phyloP scores from a whole-genome alignment of 495 filamentous ascomycete species.

The Clavariopsis aquatica region DNA sequence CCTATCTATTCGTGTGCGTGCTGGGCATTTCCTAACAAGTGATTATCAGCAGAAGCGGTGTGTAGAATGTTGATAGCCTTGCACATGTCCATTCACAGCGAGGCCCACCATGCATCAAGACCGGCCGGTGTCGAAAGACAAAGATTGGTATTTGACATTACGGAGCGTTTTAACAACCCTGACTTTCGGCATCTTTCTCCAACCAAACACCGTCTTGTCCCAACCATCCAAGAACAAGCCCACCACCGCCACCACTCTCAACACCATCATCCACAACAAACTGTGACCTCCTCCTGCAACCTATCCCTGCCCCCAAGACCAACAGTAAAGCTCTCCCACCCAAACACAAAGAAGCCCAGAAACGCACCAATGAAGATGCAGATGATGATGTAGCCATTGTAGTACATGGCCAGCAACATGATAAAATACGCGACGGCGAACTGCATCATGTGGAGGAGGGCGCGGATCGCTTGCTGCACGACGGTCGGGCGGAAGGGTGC shows the following conservation, averaged over 20 bases:
- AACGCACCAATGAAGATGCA: slow-evolving; percentile 57
- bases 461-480: slow-evolving; percentile 52
- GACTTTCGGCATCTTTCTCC: no score
- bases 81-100: no score
- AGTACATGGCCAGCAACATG: slow-evolving; percentile 55
- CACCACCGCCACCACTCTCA: not conserved
- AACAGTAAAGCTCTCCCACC: slow-evolving; percentile 35
- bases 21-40: no score
- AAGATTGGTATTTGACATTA: not conserved
- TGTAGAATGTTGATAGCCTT: no score
- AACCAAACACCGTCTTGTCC: not conserved
- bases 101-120: no score
- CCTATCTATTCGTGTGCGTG: no score
- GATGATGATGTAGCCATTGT: slow-evolving; percentile 59
- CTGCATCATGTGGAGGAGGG: slow-evolving; percentile 52
- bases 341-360: slow-evolving; percentile 38
- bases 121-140: no score
- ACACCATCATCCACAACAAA: slow-evolving; percentile 35
- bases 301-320: slow-evolving; percentile 9
- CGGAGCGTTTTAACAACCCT: not conserved
- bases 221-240: not conserved
- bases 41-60: no score
- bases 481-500: slow-evolving; percentile 48
- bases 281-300: slow-evolving; percentile 35
- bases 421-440: slow-evolving; percentile 60